Percentiles rank a stretch among this genome's conserved stretches.
Evolutionary conservation across 176 grass and related monocot genomes (phyloP).

Genomic region (Ensete glaucum): DNA sequence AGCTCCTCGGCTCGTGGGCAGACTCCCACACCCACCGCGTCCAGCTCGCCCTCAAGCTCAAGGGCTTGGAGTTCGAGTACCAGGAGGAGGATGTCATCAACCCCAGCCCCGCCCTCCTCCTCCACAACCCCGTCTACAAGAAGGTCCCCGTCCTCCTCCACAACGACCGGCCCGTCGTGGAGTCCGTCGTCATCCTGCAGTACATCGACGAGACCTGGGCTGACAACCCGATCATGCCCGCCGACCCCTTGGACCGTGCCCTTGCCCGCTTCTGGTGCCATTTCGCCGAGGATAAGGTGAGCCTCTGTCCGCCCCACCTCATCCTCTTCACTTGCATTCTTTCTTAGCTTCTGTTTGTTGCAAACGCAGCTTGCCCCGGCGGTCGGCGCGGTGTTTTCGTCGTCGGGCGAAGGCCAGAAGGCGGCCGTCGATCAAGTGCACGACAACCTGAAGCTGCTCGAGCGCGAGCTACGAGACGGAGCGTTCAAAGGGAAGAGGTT

Average conservation of each 20-base stretch:
- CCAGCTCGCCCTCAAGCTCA: slow-evolving; percentile 9
- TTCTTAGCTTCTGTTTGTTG: too few relatives aligned
- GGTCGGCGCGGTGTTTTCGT: not conserved
- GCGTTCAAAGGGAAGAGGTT: not conserved
- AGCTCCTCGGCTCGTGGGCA: slow-evolving; percentile 3
- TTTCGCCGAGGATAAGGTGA: not conserved
- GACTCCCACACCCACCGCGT: slow-evolving; percentile 8
- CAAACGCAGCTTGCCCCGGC: not conserved
- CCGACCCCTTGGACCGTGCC: not conserved
- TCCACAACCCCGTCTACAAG: slow-evolving; percentile 7
- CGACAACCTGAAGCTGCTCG: not conserved
- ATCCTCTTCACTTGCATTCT: too few relatives aligned
- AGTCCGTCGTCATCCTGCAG: not conserved
- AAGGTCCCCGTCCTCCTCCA: not conserved
- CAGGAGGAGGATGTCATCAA: not conserved
- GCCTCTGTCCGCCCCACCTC: too few relatives aligned
- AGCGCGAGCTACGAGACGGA: not conserved
- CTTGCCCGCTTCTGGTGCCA: not conserved
- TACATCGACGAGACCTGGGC: slow-evolving; percentile 1
- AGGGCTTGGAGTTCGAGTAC: slow-evolving; percentile 4
- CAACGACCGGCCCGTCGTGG: not conserved
- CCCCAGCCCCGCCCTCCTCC: not conserved
- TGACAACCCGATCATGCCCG: not conserved
- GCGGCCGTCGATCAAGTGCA: not conserved
- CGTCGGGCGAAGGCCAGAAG: not conserved